A percentile compares a stretch with the other conserved stretches of the same genome.
Conservation (phyloP, 179 eudicot genomes). For the Drosera spatulata region DNA sequence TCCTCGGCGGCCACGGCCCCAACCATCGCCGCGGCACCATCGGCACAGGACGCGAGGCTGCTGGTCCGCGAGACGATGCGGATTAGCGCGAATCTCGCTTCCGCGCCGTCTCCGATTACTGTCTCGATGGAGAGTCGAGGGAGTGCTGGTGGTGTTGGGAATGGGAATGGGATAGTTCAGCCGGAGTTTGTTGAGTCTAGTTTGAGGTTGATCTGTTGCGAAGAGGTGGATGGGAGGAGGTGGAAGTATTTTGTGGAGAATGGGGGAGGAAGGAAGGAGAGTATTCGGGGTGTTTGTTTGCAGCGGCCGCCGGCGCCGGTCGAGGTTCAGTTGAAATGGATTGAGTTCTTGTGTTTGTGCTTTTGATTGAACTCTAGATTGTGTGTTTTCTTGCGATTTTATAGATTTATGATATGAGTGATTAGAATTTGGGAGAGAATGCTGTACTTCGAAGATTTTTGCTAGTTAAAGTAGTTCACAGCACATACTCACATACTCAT, state of each 20-base stretch:
- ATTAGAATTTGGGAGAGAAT: no score
- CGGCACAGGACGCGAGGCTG: constrained; percentile 51
- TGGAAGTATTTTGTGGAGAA: constrained; percentile 59
- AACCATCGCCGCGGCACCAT: constrained; percentile 22
- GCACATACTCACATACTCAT: no score
- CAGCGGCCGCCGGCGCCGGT: constrained; percentile 66
- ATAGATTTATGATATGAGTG: neutral
- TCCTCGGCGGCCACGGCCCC: constrained; percentile 5
- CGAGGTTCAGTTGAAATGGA: constrained; percentile 28
- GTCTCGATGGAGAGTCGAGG: constrained; percentile 1
- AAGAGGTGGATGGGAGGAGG: constrained; percentile 82
- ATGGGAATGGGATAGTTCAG: constrained; percentile 42
- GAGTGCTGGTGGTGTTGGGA: constrained; percentile 13
- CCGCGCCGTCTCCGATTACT: constrained; percentile 18
- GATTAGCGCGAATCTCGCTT: constrained; percentile 76
- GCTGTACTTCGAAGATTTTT: no score
- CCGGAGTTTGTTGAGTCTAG: constrained; percentile 54
- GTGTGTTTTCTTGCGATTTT: neutral
- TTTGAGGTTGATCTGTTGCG: constrained; percentile 67
- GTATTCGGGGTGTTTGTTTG: constrained; percentile 62
- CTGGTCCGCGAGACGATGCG: constrained; percentile 82
- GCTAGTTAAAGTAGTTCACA: no score
- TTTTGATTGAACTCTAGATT: neutral
- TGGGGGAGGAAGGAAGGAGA: constrained; percentile 30
- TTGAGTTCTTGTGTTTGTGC: neutral